Percentiles rank a stretch among this genome's conserved stretches.
Evolutionary conservation across 352 stramenopile genomes (phyloP).

Genomic region (Thalassiosira hispida): DNA sequence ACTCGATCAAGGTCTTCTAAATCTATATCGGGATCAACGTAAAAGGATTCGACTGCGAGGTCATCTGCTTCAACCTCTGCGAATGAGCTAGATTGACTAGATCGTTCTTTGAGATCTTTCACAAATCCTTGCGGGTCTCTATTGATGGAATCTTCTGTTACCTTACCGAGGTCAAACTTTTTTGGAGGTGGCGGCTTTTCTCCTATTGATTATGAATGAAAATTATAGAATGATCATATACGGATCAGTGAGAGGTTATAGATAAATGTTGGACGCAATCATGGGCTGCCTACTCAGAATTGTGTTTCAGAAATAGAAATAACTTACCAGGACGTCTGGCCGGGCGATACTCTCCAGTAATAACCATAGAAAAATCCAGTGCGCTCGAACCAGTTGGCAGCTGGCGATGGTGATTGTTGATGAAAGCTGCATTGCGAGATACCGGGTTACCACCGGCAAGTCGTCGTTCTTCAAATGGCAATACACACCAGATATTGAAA

Average conservation of each 20-base stretch:
- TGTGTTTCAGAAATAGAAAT: constrained; percentile 1
- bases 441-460: neutral
- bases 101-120: constrained; percentile 35
- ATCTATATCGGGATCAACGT: constrained; percentile 1
- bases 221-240: neutral
- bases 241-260: neutral
- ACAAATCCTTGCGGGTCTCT: constrained; percentile 28
- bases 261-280: no score
- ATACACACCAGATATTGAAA: neutral
- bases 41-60: neutral
- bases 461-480: neutral
- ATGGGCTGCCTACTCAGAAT: neutral
- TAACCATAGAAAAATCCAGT: constrained; percentile 41
- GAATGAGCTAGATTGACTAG: neutral
- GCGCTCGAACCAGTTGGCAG: constrained; percentile 27
- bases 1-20: neutral
- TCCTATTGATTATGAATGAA: constrained; percentile 4
- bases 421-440: neutral
- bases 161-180: constrained; percentile 24
- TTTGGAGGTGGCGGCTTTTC: constrained; percentile 3
- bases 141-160: constrained; percentile 56
- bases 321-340: constrained; percentile 14
- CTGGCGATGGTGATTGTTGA: constrained; percentile 3
- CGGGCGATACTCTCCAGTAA: constrained; percentile 45
- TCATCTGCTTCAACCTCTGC: constrained; percentile 2